phyloP scores from a whole-genome alignment of 129 eudicot species.

The Tagetes patula region DNA sequence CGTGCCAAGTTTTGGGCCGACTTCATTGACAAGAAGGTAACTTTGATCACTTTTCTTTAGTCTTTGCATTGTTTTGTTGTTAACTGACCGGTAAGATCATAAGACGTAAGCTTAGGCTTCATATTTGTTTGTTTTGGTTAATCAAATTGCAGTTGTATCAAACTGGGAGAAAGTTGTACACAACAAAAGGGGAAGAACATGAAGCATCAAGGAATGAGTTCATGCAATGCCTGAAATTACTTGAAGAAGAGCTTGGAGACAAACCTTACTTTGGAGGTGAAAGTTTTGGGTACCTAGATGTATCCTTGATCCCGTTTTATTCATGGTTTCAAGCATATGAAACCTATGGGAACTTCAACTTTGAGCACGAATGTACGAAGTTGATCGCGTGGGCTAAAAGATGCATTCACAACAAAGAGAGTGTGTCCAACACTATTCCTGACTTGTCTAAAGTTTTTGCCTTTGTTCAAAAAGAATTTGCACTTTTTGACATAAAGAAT shows the following conservation, averaged over 20 bases:
- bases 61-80: background rate
- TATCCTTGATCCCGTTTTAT: slow-evolving; percentile 34
- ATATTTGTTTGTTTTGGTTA: too few relatives aligned
- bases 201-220: slow-evolving; percentile 19
- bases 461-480: slow-evolving; percentile 7
- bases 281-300: slow-evolving; percentile 32
- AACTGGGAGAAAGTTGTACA: slow-evolving; percentile 26
- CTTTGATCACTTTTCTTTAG: background rate
- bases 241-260: background rate
- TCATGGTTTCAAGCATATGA: slow-evolving; percentile 41
- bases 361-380: slow-evolving; percentile 41
- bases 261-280: slow-evolving; percentile 44
- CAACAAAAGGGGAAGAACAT: slow-evolving; percentile 32
- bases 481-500: too few relatives aligned
- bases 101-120: too few relatives aligned
- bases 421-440: slow-evolving; percentile 35
- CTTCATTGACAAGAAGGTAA: slow-evolving; percentile 48
- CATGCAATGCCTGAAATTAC: slow-evolving; percentile 22
- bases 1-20: slow-evolving; percentile 57
- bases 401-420: slow-evolving; percentile 41
- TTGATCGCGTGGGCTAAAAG: slow-evolving; percentile 3
- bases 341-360: slow-evolving; percentile 32
- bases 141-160: slow-evolving; percentile 17
- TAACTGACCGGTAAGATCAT: too few relatives aligned
- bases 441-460: slow-evolving; percentile 21